Base-by-base conservation (phyloP, 106 monocot genomes). In the Phalaenopsis equestris region DNA sequence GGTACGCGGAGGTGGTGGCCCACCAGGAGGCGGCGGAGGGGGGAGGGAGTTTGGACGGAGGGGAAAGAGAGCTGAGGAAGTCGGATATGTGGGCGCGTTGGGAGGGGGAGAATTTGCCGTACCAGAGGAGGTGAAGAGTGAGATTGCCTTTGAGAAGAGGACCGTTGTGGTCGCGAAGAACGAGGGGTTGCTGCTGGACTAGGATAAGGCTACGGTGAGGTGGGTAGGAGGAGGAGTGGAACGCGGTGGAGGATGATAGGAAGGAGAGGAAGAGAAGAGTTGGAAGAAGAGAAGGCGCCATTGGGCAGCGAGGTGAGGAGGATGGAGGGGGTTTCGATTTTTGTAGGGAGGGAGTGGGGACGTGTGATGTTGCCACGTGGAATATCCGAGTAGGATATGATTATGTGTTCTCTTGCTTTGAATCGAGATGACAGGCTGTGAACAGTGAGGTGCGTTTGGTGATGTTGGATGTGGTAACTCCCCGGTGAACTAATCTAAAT, bases 31-130 rank as follows among this genome's bases (percentile, higher is more conserved):
- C 30, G 23, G 86, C 90, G 1, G 92, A 81, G 37, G 88, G 86
- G 42, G 77, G 12, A 17, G 81, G n/a, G 8, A 75, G 7, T 3
- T 65, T 7, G 5, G 78, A 0, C 4, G 67, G 36, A 15, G 78
- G 8, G 45, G 90, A 72, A 78, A 93, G 89, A 76, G 90, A 93
- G 82, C 61, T 79, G 81, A 95, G 16, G 79, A 95, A 92, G 78
- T 92, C 92, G 79, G 87, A 43, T 81, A 95, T 52, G 81, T 85
- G 64, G 49, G 90, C 79, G 23, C 86, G 84, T 42, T 95, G 93
- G 42, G 89, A 61, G 3, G 91, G 76, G 43, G 89, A 77, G 89
- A 96, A 96, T 36, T 42, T 56, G 74, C 95, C 95, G 82, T 96
- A 96, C 86, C 85, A 96, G 79, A 93, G 17, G 80, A 90, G 75